These are phyloP conservation scores for Platanthera guangdongensis DNA, from an alignment of 106 monocot genomes.

Conservation along the genomic window DNA sequence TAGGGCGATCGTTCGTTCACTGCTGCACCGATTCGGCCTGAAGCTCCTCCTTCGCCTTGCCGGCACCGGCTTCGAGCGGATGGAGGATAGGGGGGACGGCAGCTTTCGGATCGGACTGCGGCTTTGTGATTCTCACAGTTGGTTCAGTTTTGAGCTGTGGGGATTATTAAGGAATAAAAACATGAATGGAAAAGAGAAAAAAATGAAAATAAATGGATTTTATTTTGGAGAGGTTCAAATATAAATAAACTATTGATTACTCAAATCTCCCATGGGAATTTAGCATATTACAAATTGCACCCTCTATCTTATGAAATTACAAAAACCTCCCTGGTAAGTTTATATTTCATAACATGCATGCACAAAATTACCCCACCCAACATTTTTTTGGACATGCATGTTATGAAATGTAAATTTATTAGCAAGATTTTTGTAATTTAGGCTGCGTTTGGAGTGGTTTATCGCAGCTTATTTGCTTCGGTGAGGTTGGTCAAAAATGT, in stretches of 20 bases:
- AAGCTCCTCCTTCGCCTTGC: too few relatives aligned
- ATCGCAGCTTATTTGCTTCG: too few relatives aligned
- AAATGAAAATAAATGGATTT: background rate
- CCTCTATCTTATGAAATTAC: too few relatives aligned
- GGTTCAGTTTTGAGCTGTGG: conserved; percentile 34
- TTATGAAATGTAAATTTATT: too few relatives aligned
- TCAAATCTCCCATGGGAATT: background rate
- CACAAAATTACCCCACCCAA: too few relatives aligned
- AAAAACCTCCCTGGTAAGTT: too few relatives aligned
- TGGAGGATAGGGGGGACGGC: conserved; percentile 8
- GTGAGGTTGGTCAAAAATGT: too few relatives aligned
- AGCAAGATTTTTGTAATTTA: too few relatives aligned
- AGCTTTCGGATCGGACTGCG: conserved; percentile 10
- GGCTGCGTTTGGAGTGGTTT: too few relatives aligned
- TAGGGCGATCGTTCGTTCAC: background rate
- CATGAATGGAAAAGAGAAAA: background rate
- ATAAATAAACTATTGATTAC: background rate
- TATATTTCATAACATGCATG: too few relatives aligned
- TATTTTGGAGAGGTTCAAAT: background rate
- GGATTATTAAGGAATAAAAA: background rate
- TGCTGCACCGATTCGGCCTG: too few relatives aligned
- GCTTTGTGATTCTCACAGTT: conserved; percentile 5
- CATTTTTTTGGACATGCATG: too few relatives aligned
- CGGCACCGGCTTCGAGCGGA: background rate
- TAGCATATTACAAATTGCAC: background rate